These are phyloP conservation scores for Cucumis hystrix DNA, from an alignment of 306 rosid species.

Conservation along the genomic window DNA sequence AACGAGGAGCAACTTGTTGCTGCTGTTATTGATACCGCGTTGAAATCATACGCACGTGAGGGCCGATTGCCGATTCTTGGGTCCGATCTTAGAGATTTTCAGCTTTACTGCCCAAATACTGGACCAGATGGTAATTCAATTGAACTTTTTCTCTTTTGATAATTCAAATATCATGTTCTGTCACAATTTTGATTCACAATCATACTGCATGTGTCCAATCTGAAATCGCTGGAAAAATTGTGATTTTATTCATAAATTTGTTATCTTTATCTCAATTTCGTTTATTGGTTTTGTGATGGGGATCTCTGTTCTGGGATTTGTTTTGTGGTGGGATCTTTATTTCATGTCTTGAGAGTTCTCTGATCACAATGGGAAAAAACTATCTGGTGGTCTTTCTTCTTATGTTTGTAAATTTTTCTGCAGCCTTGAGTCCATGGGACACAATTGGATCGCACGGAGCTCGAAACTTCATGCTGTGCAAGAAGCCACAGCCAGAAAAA, in stretches of 20 bases:
- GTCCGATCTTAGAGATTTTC: constrained; percentile 31
- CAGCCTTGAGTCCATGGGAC: constrained; percentile 74
- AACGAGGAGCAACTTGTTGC: constrained; percentile 56
- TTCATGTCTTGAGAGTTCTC: not conserved
- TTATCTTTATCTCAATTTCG: not conserved
- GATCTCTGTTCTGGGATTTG: not conserved
- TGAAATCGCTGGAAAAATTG: not conserved
- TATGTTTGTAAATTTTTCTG: constrained; percentile 7
- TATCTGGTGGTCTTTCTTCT: not conserved
- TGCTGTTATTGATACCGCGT: constrained; percentile 63
- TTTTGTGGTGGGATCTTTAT: not conserved
- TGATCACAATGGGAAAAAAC: not conserved
- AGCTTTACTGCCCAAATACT: constrained; percentile 53
- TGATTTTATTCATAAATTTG: not conserved
- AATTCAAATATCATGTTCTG: not conserved
- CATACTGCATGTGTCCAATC: not conserved
- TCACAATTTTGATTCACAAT: not conserved
- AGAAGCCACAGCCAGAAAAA: constrained; percentile 46
- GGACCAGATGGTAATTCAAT: constrained; percentile 56
- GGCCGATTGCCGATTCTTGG: constrained; percentile 84
- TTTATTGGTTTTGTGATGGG: not conserved
- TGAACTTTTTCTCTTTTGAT: not conserved
- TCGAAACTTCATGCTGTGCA: constrained; percentile 76
- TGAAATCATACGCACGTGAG: constrained; percentile 86
- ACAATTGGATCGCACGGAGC: constrained; percentile 72